Conservation (phyloP, 352 stramenopile genomes). For the Blastocystis sp. region DNA sequence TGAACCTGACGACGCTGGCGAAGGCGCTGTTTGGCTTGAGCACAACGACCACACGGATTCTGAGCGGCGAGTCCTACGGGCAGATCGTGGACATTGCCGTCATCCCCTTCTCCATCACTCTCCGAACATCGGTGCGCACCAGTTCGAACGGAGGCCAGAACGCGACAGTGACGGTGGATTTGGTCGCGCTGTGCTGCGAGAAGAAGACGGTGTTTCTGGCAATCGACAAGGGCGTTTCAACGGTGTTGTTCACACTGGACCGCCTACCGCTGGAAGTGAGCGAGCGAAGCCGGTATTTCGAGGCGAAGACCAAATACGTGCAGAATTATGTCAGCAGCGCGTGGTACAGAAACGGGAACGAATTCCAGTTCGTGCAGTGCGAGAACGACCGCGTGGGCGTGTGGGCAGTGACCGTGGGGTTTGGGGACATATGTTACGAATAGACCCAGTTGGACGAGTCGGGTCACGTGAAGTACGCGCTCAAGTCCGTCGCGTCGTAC, state of each 20-base stretch:
- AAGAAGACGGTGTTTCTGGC: background rate
- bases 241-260: background rate
- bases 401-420: background rate
- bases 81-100: slow-evolving; percentile 24
- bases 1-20: slow-evolving; percentile 7
- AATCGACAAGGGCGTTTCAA: background rate
- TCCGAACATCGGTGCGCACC: background rate
- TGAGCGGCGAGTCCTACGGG: background rate
- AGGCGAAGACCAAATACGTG: slow-evolving; percentile 30
- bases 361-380: slow-evolving; percentile 39
- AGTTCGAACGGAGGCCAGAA: background rate
- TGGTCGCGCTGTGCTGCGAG: background rate
- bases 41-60: background rate
- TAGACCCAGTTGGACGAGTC: slow-evolving; percentile 28
- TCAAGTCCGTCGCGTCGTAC: background rate
- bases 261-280: background rate
- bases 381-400: slow-evolving; percentile 14
- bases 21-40: background rate
- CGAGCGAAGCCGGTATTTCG: background rate
- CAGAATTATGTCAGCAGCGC: slow-evolving; percentile 3
- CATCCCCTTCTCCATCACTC: background rate
- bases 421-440: background rate
- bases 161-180: background rate
- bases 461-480: background rate
- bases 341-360: slow-evolving; percentile 24